These are phyloP conservation scores for Pichia gijzeniarum DNA, from an alignment of 805 yeast genomes.

Conservation along the genomic window DNA sequence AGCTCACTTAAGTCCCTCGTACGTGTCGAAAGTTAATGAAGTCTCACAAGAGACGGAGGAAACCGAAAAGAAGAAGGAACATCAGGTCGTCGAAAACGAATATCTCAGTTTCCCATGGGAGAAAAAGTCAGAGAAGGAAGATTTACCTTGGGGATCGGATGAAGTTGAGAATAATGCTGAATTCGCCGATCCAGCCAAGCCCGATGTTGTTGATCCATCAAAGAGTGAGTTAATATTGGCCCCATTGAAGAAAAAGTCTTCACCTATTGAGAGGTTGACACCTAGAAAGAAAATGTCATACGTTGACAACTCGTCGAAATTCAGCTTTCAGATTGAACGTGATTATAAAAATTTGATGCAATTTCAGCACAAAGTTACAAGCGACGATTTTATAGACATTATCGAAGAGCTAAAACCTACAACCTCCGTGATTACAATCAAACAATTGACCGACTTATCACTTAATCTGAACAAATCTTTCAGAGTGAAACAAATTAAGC, in stretches of 20 bases:
- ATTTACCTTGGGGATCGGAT: conserved; percentile 1
- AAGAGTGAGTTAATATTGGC: conserved; percentile 20
- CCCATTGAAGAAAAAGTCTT: conserved; percentile 20
- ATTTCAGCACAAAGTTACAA: conserved; percentile 22
- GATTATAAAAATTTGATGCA: conserved; percentile 26
- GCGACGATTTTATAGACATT: conserved; percentile 20
- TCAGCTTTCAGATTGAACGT: conserved; percentile 19
- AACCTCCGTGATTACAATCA: conserved; percentile 16
- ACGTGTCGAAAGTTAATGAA: too few species aligned
- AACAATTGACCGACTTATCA: conserved; percentile 18
- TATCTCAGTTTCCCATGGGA: conserved; percentile 13
- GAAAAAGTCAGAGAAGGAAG: background rate
- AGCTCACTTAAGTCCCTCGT: too few species aligned
- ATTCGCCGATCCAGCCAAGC: background rate
- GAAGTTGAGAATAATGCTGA: background rate
- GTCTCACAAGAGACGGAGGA: too few species aligned
- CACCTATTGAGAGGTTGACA: conserved; percentile 18
- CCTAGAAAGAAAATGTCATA: conserved; percentile 4
- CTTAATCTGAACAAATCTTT: conserved; percentile 16
- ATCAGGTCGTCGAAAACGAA: conserved; percentile 1
- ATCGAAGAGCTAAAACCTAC: conserved; percentile 28
- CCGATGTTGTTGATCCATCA: conserved; percentile 12
- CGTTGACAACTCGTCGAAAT: background rate
- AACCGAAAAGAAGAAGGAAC: conserved; percentile 4
- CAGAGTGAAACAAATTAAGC: conserved; percentile 20